These are phyloP conservation scores for Hansenula lynferdii DNA, from an alignment of 1,139 yeast species.

Conservation along the genomic window DNA sequence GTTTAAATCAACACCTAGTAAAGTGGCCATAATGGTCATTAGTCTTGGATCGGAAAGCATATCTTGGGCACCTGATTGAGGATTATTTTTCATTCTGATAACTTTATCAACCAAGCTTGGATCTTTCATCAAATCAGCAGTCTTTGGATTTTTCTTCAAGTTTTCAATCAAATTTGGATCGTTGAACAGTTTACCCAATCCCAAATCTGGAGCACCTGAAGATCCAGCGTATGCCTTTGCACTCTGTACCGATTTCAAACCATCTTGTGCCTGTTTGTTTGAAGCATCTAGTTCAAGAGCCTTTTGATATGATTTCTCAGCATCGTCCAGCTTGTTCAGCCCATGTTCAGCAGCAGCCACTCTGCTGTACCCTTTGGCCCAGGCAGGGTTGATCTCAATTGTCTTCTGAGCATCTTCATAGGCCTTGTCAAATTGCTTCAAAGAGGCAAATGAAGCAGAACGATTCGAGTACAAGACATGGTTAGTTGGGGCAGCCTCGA, in stretches of 20 bases:
- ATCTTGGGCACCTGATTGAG: conserved; percentile 60
- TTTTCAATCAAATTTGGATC: conserved; percentile 79
- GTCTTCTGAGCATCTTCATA: conserved; percentile 81
- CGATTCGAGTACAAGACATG: conserved; percentile 91
- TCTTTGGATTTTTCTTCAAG: conserved; percentile 80
- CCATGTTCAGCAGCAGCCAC: conserved; percentile 93
- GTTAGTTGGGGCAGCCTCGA: conserved; percentile 71
- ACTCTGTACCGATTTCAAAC: conserved; percentile 57
- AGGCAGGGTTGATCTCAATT: conserved; percentile 68
- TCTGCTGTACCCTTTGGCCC: conserved; percentile 96
- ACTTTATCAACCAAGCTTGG: conserved; percentile 78
- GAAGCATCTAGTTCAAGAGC: conserved; percentile 79
- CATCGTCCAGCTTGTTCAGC: conserved; percentile 67
- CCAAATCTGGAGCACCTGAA: conserved; percentile 55
- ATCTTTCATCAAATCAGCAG: conserved; percentile 82
- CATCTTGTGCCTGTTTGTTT: conserved; percentile 86
- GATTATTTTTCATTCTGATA: conserved; percentile 61
- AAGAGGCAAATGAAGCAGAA: conserved; percentile 87
- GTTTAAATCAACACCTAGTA: conserved; percentile 78
- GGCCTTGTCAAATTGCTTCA: conserved; percentile 69
- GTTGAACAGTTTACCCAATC: conserved; percentile 68
- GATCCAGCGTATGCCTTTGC: conserved; percentile 32
- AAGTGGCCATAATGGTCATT: conserved; percentile 83
- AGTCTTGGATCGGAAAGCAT: conserved; percentile 77
- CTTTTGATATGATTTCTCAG: conserved; percentile 65